Base-by-base conservation (phyloP, 305 asterid genomes). In the Stenogyne calaminthoides region DNA sequence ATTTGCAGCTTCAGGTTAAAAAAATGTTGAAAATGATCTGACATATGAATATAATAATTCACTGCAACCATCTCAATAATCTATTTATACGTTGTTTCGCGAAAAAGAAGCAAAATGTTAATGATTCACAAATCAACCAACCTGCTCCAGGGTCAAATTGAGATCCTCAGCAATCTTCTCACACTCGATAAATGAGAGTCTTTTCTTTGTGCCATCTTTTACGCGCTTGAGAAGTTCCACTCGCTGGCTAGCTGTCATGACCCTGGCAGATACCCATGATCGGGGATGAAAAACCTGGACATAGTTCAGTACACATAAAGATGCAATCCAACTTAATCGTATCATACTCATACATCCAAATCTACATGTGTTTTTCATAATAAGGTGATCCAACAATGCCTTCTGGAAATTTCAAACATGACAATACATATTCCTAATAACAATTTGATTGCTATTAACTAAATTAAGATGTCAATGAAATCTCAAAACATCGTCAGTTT, bases 131-230 rank as follows among this genome's bases (percentile, higher is more conserved):
- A 70, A 85, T 63, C 69, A 75, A 79, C 81, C 74, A 73, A 92
- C 99, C 99, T 95, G 98, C 78, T 89, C 97, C 76, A 92, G 66
- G 70, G 97, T 88, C 88, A 95, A 83, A 88, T 88, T 83, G 68
- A 95, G 93, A 80, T 89, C 94, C 76, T 83, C 82, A 36, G 99
- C 96, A 81, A 95, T 92, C 84, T 82, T 80, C 82, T 75, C 85
- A 74, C 99, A 95, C 73, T 88, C 93, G 52, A 66, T 76, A 70
- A 78, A 87, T 55, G 98, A 85, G 71, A 95, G 96, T 80, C 85
- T 92, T 80, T 77, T 86, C 68, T 81, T 80, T 58, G 84, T 80
- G 40, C 85, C 91, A 72, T 86, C 86, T 60, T 74, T 77, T 57
- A 95, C 75, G 52, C 84, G 88, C 80, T 87, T 84, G 58, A 88